Base-by-base conservation (phyloP, 1,139 yeast genomes). In the Scheffersomyces quercinus region DNA sequence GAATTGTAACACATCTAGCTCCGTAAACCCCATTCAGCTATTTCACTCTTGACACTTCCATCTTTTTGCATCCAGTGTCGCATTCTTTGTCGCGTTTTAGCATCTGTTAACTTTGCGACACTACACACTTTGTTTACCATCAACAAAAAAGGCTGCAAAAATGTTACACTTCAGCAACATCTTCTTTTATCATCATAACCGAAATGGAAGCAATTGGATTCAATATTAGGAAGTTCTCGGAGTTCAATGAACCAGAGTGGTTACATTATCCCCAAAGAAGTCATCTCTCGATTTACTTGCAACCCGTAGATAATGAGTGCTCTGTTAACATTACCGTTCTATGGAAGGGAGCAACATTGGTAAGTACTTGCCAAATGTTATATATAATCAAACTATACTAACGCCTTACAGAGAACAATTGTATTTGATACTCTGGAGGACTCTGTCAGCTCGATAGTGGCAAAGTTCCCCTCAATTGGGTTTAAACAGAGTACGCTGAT, bases 241-340 rank as follows among this genome's bases (percentile, higher is more conserved):
- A 43, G 2, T 41, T 39, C 34, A 39, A 43, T 15, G 49, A 45
- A 3, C 30, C 39, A 3, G 15, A 15, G 8, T 64, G 69, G 69
- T 44, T 45, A 36, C 68, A 64, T 40, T 59, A 51, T 35, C 69
- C 69, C 2, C 67, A 64, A 33, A 42, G 68, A 28, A 46, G 65
- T 8, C 64, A 59, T 31, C 35, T 64, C 13, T 50, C 56, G 5
- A 48, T 62, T 10, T 54, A 52, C 35, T 54, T 63, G 35, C 43
- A 54, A 20, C 38, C 44, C 15, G 38, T 40, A 8, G 35, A 2
- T 5, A 34, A 43, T 31, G 51, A 51, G 29, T 20, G 26, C 8
- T 20, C 8, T 20, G 45, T 46, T 5, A 37, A 38, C n/a, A 50
- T 50, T 11, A 42, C 45, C 13, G 44, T 55, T n/a, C 42, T 42